phyloP scores from a whole-genome alignment of 345 rosid species.

The Dovyalis caffra region DNA sequence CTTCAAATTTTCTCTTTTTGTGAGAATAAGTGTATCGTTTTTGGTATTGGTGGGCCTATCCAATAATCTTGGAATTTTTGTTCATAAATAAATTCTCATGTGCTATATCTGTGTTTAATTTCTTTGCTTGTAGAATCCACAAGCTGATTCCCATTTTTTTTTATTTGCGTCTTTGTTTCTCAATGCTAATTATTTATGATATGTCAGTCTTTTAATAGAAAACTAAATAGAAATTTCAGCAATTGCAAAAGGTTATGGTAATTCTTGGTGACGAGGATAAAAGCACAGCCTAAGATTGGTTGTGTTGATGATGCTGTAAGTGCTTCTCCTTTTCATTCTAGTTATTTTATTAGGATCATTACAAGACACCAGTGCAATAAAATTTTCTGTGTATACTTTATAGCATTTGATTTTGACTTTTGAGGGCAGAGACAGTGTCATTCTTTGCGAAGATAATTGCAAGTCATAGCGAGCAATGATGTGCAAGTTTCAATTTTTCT shows the following conservation, averaged over 20 bases:
- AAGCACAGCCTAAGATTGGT: conserved; percentile 77
- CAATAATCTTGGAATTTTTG: background rate
- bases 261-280: conserved; percentile 90
- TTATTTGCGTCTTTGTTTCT: background rate
- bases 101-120: too few species aligned
- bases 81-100: background rate
- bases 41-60: background rate
- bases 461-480: background rate
- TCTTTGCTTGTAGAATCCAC: background rate
- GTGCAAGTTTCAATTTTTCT: background rate
- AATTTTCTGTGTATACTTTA: background rate
- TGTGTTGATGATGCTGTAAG: conserved; percentile 89
- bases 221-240: conserved; percentile 95
- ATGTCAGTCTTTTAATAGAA: conserved; percentile 41
- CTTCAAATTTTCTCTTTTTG: background rate
- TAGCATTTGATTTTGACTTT: background rate
- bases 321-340: conserved; percentile 8
- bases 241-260: conserved; percentile 84
- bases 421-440: background rate
- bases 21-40: background rate
- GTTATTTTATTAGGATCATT: background rate
- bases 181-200: background rate
- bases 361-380: background rate
- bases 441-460: background rate
- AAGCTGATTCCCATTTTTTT: background rate